Percentiles rank a stretch among this genome's conserved stretches.
Evolutionary conservation across 352 stramenopile species (phyloP).

Genomic region (Phytophthora macrochlamydospora): DNA sequence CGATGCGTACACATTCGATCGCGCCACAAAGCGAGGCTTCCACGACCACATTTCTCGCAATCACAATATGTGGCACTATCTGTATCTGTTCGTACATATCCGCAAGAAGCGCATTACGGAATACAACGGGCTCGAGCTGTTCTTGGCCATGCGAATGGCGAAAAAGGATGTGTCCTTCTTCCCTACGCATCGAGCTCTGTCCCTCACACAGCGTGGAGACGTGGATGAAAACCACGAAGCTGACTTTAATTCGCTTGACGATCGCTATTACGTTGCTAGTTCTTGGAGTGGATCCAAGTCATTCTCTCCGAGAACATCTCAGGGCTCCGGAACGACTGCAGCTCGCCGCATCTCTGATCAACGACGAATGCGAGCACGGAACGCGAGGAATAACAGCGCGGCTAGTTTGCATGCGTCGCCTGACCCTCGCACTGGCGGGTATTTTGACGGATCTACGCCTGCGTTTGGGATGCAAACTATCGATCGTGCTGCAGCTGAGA

Average conservation of each 20-base stretch:
- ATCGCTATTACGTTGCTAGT: slow-evolving; percentile 22
- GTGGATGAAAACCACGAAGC: slow-evolving; percentile 11
- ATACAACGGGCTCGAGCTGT: slow-evolving; percentile 83
- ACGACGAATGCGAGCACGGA: slow-evolving; percentile 12
- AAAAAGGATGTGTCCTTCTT: slow-evolving; percentile 83
- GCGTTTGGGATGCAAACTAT: slow-evolving; percentile 11
- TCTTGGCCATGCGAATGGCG: slow-evolving; percentile 77
- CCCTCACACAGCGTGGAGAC: slow-evolving; percentile 41
- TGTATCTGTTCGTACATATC: slow-evolving; percentile 83
- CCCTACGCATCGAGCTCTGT: slow-evolving; percentile 62
- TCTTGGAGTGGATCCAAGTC: slow-evolving; percentile 15
- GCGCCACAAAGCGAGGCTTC: slow-evolving; percentile 68
- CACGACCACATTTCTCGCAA: slow-evolving; percentile 76
- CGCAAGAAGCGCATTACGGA: slow-evolving; percentile 79
- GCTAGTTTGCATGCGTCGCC: slow-evolving; percentile 8
- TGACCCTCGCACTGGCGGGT: background rate
- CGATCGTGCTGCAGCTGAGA: slow-evolving; percentile 28
- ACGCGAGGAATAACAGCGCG: slow-evolving; percentile 12
- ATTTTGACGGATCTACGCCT: slow-evolving; percentile 1
- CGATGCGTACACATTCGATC: slow-evolving; percentile 80
- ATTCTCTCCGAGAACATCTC: slow-evolving; percentile 20
- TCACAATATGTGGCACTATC: slow-evolving; percentile 87
- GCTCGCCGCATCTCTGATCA: slow-evolving; percentile 17
- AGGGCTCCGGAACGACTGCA: slow-evolving; percentile 9
- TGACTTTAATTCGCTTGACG: slow-evolving; percentile 13